phyloP scores from a whole-genome alignment of 352 stramenopile genomes.

The Phytophthora capsici region DNA sequence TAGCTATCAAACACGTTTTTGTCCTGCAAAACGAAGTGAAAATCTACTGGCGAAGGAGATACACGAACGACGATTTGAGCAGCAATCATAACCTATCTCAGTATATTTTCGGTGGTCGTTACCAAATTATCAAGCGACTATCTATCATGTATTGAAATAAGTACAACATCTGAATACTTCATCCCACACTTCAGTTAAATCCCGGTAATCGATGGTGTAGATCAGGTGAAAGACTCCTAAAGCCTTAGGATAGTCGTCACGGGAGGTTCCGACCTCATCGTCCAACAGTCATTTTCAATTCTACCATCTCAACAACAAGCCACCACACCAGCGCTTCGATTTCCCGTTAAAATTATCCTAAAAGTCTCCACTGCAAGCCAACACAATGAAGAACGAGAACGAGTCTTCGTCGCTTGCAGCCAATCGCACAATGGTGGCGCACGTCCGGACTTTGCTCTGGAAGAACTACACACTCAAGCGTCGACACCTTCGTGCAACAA shows the following conservation, averaged over 20 bases:
- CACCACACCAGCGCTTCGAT: not conserved
- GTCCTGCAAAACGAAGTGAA: conserved; percentile 4
- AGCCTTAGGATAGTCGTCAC: not conserved
- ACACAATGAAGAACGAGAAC: conserved; percentile 12
- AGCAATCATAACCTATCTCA: conserved; percentile 2
- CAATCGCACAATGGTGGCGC: conserved; percentile 21
- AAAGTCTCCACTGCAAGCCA: not conserved
- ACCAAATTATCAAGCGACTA: no score
- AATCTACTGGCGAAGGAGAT: conserved; percentile 6
- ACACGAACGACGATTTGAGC: not conserved
- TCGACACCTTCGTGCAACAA: conserved; percentile 47
- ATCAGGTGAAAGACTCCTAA: no score
- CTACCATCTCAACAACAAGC: not conserved
- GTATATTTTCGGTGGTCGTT: not conserved
- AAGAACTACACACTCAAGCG: conserved; percentile 76
- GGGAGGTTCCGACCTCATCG: not conserved
- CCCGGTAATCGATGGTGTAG: no score
- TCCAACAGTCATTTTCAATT: conserved; percentile 1
- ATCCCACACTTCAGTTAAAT: no score
- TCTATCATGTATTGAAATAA: no score
- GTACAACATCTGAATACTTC: no score
- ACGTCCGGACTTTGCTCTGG: conserved; percentile 55
- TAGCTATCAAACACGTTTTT: conserved; percentile 6
- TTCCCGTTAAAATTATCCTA: no score
- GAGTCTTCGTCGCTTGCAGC: conserved; percentile 6